A percentile compares a stretch with the other conserved stretches of the same genome.
These are phyloP conservation scores for Trichophyton rubrum DNA, from an alignment of 2,329 filamentous ascomycete genomes.

Conservation along the genomic window DNA sequence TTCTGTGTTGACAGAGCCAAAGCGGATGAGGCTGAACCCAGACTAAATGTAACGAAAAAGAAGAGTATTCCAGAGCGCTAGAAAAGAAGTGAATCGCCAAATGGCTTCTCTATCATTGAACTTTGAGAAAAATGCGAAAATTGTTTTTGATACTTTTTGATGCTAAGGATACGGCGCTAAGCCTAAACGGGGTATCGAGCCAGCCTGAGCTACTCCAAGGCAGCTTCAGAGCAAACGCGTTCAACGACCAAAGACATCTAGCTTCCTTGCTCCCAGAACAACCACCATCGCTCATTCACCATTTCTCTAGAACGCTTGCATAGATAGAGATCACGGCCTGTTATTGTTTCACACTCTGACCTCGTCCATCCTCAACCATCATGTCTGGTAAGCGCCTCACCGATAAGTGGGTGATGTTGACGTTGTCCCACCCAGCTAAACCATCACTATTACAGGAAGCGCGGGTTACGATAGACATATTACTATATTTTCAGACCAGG, in stretches of 20 bases:
- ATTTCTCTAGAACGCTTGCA: not conserved
- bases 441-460: slow-evolving; percentile 44
- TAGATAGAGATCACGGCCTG: slow-evolving; percentile 5
- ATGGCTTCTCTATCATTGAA: not conserved
- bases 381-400: slow-evolving; percentile 33
- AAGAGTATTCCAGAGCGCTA: not conserved
- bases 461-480: slow-evolving; percentile 97
- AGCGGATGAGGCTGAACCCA: not conserved
- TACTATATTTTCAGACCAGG: slow-evolving; percentile 98
- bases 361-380: slow-evolving; percentile 16
- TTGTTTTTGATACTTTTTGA: not conserved
- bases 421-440: slow-evolving; percentile 15
- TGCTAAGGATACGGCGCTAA: slow-evolving; percentile 5
- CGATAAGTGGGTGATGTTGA: not conserved
- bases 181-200: slow-evolving; percentile 6
- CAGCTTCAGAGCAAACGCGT: not conserved
- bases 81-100: not conserved
- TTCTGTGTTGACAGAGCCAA: not conserved
- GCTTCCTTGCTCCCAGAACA: not conserved
- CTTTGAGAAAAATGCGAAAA: not conserved
- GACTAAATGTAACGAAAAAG: not conserved
- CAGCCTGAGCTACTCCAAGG: not conserved
- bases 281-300: not conserved
- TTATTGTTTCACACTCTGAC: slow-evolving; percentile 4
- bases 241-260: not conserved